A percentile compares a stretch with the other conserved stretches of the same genome.
These are phyloP conservation scores for Sphagnum magellanicum DNA, from an alignment of 228 moss, liverwort and hornwort species.

Conservation along the genomic window DNA sequence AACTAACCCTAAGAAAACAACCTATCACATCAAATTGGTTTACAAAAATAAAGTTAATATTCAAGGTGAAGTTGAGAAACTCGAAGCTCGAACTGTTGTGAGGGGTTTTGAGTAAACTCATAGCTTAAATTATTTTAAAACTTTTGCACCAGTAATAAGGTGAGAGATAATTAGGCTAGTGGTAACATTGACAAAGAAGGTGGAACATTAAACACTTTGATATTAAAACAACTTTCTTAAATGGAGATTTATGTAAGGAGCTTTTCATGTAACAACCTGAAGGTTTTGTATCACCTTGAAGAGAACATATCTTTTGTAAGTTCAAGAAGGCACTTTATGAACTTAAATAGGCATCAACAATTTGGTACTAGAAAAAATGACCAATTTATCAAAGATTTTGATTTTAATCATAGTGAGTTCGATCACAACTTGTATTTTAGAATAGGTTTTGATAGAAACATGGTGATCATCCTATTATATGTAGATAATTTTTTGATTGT, in stretches of 20 bases:
- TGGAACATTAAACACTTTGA: too few relatives aligned
- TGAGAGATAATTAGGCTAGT: too few relatives aligned
- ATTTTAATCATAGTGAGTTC: neutral
- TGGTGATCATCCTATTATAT: neutral
- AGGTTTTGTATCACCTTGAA: neutral
- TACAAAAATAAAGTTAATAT: too few relatives aligned
- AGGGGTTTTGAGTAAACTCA: too few relatives aligned
- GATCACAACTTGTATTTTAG: neutral
- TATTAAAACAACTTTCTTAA: too few relatives aligned
- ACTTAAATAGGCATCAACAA: neutral
- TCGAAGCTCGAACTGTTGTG: too few relatives aligned
- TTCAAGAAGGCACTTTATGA: neutral
- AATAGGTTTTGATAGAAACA: neutral
- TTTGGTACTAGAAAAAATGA: slow-evolving; percentile 1
- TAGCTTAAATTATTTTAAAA: too few relatives aligned
- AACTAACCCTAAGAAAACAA: too few relatives aligned
- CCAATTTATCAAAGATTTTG: neutral
- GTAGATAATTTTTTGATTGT: slow-evolving; percentile 1
- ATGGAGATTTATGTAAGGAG: neutral
- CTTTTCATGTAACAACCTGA: neutral
- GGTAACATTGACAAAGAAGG: too few relatives aligned
- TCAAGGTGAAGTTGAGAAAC: too few relatives aligned
- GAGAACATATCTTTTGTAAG: neutral
- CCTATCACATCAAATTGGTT: too few relatives aligned
- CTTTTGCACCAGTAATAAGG: too few relatives aligned